Evolutionary conservation across 176 grass and related monocot genomes (phyloP), one percentile per base, ranked within the genome.

Genomic region (Alloteropsis semialata): DNA sequence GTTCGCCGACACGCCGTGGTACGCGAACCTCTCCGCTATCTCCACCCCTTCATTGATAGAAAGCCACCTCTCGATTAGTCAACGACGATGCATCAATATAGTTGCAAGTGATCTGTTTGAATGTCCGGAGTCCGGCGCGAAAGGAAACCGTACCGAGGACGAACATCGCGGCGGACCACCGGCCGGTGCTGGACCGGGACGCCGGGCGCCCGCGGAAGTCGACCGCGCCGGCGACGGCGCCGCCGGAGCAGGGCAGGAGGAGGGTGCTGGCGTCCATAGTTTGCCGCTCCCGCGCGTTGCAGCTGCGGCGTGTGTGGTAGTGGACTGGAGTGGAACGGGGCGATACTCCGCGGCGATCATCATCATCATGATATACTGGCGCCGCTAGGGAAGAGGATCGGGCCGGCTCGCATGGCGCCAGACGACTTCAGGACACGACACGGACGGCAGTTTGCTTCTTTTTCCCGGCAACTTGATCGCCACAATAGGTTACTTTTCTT

Each of bases 21-120:
- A 92, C 58, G 92, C 81, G 72, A 81, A 92, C 67, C 90, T 56
- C 92, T 94, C 90, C 36, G 90, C 92, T 21, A 89, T 87, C 87
- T 94, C 92, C 81, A 85, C 72, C 8, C 84, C 92, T 94, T 59
- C 33, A 53, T 9, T 19, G 12, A 65, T 49, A 0, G 21, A 29
- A 84, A 34, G 19, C 22, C 57, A 19, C 39, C 19, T 55, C 66
- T 77, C 60, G 21, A 13, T 41, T 42, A 59, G 11, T 50, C n/a
- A 51, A 14, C 11, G 14, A 13, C 17, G 66, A 24, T 11, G 4
- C 22, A 48, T 16, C 15, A 2, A 18, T 19, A 22, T 50, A n/a
- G n/a, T n/a, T n/a, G n/a, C n/a, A n/a, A 32, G 3, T 1, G 67
- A 48, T 51, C 38, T 6, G 50, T 13, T 12, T 6, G 19, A 19